A percentile compares a stretch with the other conserved stretches of the same genome.
Evolutionary conservation across 495 filamentous ascomycete species (phyloP).

Genomic region (Bacidia gigantensis): DNA sequence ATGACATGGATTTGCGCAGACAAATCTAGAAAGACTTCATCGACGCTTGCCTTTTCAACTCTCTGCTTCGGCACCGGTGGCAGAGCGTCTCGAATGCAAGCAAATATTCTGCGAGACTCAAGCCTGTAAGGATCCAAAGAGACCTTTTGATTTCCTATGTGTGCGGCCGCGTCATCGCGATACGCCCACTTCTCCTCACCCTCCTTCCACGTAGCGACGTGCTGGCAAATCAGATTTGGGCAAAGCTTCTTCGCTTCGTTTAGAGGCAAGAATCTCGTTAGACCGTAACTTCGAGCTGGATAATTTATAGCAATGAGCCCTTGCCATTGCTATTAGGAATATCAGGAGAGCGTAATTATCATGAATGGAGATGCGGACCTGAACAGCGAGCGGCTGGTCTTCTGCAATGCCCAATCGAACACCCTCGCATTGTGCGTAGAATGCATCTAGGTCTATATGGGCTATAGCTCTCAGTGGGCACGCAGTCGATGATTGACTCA

Average conservation of each 20-base stretch:
- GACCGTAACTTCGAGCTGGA: constrained; percentile 65
- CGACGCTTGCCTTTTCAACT: constrained; percentile 83
- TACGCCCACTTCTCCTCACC: constrained; percentile 88
- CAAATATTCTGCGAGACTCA: constrained; percentile 70
- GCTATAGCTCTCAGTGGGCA: constrained; percentile 78
- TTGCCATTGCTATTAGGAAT: constrained; percentile 32
- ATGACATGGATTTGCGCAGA: constrained; percentile 66
- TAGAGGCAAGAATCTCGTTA: constrained; percentile 58
- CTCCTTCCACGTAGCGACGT: constrained; percentile 90
- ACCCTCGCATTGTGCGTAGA: constrained; percentile 96
- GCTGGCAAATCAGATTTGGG: constrained; percentile 70
- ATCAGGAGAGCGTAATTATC: constrained; percentile 1
- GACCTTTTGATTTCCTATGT: constrained; percentile 82
- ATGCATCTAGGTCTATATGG: constrained; percentile 92
- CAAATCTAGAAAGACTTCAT: constrained; percentile 87
- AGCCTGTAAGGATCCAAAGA: constrained; percentile 84
- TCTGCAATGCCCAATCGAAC: constrained; percentile 62
- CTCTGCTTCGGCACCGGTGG: constrained; percentile 43
- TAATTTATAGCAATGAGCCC: constrained; percentile 95
- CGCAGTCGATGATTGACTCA: constrained; percentile 52
- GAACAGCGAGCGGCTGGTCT: constrained; percentile 78
- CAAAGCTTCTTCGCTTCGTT: constrained; percentile 81
- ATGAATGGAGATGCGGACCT: constrained; percentile 31
- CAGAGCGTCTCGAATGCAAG: constrained; percentile 64
- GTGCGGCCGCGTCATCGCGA: constrained; percentile 55